A percentile compares a stretch with the other conserved stretches of the same genome.
These are phyloP conservation scores for Aspergillus versicolor DNA, from an alignment of 2,329 filamentous ascomycete genomes.

Conservation along the genomic window DNA sequence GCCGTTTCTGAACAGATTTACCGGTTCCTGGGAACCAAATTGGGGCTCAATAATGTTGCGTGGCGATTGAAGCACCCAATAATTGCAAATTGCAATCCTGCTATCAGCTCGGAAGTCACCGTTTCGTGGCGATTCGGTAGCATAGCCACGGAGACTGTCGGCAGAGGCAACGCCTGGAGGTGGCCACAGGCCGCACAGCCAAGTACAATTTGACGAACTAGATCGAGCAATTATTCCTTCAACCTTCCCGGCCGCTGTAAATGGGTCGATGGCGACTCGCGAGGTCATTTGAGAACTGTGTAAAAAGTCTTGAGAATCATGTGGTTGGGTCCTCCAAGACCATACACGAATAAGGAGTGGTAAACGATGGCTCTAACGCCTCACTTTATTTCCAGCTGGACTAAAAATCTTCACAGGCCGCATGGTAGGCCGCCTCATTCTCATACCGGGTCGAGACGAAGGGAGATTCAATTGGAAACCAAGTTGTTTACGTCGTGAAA, in stretches of 20 bases:
- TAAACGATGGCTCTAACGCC: conserved; percentile 18
- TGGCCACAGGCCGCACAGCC: neutral
- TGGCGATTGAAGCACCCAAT: neutral
- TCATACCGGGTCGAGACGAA: conserved; percentile 13
- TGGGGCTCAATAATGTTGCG: neutral
- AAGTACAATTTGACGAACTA: neutral
- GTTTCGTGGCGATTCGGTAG: neutral
- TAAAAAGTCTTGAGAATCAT: conserved; percentile 6
- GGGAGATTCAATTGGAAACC: conserved; percentile 13
- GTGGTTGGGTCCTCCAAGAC: conserved; percentile 9
- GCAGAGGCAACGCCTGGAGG: neutral
- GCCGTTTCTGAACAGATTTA: neutral
- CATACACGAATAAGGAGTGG: conserved; percentile 13
- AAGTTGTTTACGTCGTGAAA: conserved; percentile 11
- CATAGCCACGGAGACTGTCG: neutral
- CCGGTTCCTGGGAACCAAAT: neutral
- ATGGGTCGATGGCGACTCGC: neutral
- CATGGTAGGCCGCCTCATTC: conserved; percentile 23
- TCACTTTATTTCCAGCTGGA: conserved; percentile 18
- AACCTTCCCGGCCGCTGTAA: neutral
- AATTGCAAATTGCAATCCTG: neutral
- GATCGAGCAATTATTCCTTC: neutral
- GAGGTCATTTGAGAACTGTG: neutral
- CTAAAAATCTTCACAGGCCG: conserved; percentile 12
- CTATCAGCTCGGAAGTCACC: neutral